Conservation (phyloP, 495 filamentous ascomycete genomes). For the Ascobolus immersus region DNA sequence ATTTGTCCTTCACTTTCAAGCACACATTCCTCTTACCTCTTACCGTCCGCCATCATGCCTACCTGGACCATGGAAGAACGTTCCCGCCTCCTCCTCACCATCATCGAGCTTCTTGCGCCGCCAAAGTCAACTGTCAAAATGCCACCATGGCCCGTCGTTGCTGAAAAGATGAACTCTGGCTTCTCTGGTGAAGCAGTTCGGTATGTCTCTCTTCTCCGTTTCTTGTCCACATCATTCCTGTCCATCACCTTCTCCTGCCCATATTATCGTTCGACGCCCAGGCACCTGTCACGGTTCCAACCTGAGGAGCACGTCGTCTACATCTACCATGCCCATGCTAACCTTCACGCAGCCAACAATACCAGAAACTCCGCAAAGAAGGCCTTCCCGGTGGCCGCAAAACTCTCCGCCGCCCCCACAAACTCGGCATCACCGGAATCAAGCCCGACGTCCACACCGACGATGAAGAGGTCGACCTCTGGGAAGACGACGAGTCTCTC, state of each 20-base stretch:
- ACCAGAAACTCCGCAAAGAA: slow-evolving; percentile 1
- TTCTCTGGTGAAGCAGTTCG: slow-evolving; percentile 1
- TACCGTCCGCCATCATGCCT: too few relatives aligned
- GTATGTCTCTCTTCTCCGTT: neutral
- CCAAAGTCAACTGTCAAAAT: neutral
- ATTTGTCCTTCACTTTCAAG: too few relatives aligned
- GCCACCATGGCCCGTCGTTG: neutral
- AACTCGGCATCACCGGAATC: neutral
- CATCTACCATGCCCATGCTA: too few relatives aligned
- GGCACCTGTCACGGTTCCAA: too few relatives aligned
- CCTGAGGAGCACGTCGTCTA: too few relatives aligned
- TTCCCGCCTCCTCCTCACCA: neutral
- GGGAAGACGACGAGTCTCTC: neutral
- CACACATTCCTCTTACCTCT: too few relatives aligned
- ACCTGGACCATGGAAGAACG: neutral
- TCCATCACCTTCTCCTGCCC: neutral
- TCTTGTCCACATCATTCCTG: neutral
- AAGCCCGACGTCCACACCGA: neutral
- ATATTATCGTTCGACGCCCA: neutral
- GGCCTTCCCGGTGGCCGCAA: neutral
- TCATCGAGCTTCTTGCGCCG: slow-evolving; percentile 1
- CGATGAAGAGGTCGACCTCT: too few relatives aligned
- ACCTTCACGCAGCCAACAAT: neutral
- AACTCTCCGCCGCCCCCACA: neutral
- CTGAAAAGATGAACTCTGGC: neutral